These are phyloP conservation scores for Euryodendron excelsum DNA, from an alignment of 148 eudicot genomes.

Conservation along the genomic window DNA sequence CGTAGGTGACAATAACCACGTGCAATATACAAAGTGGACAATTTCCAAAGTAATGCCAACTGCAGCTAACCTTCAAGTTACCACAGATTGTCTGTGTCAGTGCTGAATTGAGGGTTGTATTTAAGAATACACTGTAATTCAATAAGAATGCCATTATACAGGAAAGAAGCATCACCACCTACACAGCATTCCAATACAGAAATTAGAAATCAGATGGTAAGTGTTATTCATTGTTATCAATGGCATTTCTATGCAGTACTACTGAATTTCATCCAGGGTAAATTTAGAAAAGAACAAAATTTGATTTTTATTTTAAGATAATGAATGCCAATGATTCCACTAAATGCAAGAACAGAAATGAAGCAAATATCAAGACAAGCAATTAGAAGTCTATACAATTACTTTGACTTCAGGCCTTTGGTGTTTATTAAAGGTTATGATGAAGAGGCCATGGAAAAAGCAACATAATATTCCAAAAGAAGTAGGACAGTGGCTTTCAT, in stretches of 20 bases:
- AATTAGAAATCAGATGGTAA: neutral
- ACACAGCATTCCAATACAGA: neutral
- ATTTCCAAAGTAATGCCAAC: neutral
- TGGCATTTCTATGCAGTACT: neutral
- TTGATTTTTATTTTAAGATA: neutral
- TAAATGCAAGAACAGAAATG: neutral
- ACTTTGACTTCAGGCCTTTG: neutral
- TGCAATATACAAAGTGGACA: neutral
- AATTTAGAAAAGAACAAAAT: neutral
- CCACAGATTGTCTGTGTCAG: constrained; percentile 88
- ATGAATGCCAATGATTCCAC: neutral
- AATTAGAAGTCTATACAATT: neutral
- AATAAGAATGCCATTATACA: constrained; percentile 77
- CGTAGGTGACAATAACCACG: neutral
- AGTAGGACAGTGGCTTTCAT: neutral
- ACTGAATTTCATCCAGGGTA: neutral
- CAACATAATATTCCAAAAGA: neutral
- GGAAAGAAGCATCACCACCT: constrained; percentile 71
- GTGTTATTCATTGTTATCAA: neutral
- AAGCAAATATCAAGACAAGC: neutral
- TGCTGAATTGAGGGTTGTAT: constrained; percentile 84
- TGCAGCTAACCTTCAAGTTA: constrained; percentile 60
- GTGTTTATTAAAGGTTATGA: neutral
- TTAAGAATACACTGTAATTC: constrained; percentile 73
- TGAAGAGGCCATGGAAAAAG: neutral